phyloP scores from a whole-genome alignment of 2,329 filamentous ascomycete genomes.

The Tympanopsis confertula region DNA sequence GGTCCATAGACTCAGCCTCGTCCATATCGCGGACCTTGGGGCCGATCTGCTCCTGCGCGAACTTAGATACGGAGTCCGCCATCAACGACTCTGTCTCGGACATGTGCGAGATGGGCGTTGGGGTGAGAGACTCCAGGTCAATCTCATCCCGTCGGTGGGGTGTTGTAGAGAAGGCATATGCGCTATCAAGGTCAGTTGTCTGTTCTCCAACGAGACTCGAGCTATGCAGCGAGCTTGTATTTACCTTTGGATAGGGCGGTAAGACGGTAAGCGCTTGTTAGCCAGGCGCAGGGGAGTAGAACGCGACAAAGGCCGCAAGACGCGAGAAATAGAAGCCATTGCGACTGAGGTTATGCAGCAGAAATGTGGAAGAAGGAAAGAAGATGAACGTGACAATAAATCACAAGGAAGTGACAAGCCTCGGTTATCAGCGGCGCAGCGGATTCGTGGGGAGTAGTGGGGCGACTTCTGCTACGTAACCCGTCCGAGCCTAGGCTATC shows the following conservation, averaged over 20 bases:
- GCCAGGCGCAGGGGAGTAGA: neutral
- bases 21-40: constrained; percentile 68
- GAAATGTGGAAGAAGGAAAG: neutral
- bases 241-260: neutral
- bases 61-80: constrained; percentile 59
- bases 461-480: no score
- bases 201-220: neutral
- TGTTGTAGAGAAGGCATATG: constrained; percentile 24
- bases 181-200: neutral
- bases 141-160: constrained; percentile 22
- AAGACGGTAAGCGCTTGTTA: neutral
- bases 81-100: constrained; percentile 61
- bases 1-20: constrained; percentile 62
- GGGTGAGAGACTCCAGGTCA: constrained; percentile 47
- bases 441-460: no score
- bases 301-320: constrained; percentile 1
- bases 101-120: constrained; percentile 61
- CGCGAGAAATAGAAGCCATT: neutral
- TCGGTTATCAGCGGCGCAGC: no score
- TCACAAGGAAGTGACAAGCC: no score
- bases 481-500: no score
- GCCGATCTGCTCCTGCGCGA: constrained; percentile 55
- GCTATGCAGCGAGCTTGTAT: neutral
- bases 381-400: no score
- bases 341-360: neutral